Conservation (phyloP, 2,329 filamentous ascomycete genomes). For the Beauveria scarabaeidicola region DNA sequence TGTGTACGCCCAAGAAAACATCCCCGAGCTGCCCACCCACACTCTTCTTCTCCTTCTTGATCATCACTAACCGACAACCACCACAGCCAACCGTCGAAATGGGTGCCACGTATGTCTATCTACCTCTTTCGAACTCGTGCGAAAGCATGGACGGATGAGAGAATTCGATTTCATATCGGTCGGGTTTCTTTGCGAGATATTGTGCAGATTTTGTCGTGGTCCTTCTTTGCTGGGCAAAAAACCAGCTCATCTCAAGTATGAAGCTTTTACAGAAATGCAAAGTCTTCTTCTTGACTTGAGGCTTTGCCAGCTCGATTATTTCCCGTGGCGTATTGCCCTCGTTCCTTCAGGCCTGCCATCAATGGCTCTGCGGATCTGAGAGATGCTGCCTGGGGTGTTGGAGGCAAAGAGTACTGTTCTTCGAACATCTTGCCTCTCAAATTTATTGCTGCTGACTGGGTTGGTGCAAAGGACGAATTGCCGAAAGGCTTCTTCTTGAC, state of each 20-base stretch:
- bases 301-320: conserved; percentile 63
- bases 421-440: conserved; percentile 69
- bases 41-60: conserved; percentile 13
- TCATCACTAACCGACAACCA: conserved; percentile 31
- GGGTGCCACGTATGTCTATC: conserved; percentile 45
- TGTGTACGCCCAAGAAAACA: conserved; percentile 6
- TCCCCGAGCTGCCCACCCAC: neutral
- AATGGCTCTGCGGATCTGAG: conserved; percentile 33
- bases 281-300: conserved; percentile 3
- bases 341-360: conserved; percentile 35
- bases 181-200: conserved; percentile 36
- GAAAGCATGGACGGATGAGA: conserved; percentile 19
- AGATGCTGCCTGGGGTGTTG: conserved; percentile 10
- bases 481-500: neutral
- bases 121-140: conserved; percentile 28
- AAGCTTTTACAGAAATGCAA: neutral
- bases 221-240: conserved; percentile 64
- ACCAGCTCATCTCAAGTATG: conserved; percentile 14
- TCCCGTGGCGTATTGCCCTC: conserved; percentile 50
- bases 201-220: conserved; percentile 57
- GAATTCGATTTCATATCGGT: conserved; percentile 14
- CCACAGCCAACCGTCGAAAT: conserved; percentile 33
- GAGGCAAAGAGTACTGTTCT: conserved; percentile 43
- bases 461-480: neutral
- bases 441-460: conserved; percentile 52